Conservation (phyloP, 345 rosid species). For the Corchorus olitorius region DNA sequence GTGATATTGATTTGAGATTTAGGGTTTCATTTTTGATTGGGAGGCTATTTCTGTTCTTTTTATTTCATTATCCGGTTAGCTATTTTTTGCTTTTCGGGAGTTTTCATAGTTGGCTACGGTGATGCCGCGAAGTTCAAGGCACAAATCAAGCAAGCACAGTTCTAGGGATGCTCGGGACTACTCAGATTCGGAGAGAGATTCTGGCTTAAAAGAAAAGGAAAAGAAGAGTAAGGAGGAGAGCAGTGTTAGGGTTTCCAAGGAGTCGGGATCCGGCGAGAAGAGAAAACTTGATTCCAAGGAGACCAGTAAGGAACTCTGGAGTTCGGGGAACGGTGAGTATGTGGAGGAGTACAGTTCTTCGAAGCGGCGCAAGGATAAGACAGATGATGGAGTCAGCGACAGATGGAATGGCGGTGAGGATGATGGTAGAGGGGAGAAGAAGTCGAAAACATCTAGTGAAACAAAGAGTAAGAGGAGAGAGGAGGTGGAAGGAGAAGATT, state of each 20-base stretch:
- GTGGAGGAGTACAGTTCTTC: constrained; percentile 63
- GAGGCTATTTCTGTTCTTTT: neutral
- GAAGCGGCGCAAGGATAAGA: constrained; percentile 66
- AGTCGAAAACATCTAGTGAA: constrained; percentile 57
- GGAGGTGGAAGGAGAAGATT: constrained; percentile 50
- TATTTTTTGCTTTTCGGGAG: constrained; percentile 4
- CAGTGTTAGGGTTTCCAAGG: constrained; percentile 60
- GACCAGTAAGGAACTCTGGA: constrained; percentile 41
- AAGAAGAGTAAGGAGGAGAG: constrained; percentile 56
- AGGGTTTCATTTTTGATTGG: constrained; percentile 7
- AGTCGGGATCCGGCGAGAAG: constrained; percentile 62
- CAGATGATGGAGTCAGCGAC: constrained; percentile 55
- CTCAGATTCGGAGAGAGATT: constrained; percentile 87
- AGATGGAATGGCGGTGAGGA: constrained; percentile 84
- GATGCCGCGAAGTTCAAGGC: constrained; percentile 95
- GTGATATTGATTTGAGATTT: constrained; percentile 16
- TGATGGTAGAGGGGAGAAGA: constrained; percentile 56
- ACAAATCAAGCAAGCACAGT: constrained; percentile 90
- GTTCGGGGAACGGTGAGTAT: constrained; percentile 62
- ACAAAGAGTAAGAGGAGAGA: constrained; percentile 70
- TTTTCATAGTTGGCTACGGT: constrained; percentile 6
- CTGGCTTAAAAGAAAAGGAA: constrained; percentile 72
- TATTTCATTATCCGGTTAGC: constrained; percentile 19
- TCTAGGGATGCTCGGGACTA: constrained; percentile 72
- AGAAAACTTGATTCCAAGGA: constrained; percentile 64